Conservation (phyloP, 306 rosid species). For the Dicorynia guianensis region DNA sequence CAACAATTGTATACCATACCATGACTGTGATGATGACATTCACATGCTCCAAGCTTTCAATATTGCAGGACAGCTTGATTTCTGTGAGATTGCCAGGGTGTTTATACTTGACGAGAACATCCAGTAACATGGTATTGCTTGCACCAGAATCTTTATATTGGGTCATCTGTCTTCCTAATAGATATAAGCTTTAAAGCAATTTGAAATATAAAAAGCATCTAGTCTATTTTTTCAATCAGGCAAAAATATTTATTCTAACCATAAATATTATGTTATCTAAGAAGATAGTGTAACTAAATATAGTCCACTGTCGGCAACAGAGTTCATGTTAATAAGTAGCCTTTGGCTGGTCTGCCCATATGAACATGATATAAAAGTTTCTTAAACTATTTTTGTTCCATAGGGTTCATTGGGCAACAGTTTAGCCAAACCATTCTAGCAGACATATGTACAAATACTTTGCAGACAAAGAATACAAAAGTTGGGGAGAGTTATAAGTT, state of each 20-base stretch:
- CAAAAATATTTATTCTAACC: conserved; percentile 32
- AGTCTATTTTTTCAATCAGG: conserved; percentile 17
- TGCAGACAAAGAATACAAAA: conserved; percentile 24
- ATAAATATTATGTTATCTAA: conserved; percentile 34
- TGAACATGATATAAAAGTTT: conserved; percentile 49
- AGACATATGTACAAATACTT: conserved; percentile 17
- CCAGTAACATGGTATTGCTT: conserved; percentile 50
- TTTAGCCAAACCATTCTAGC: conserved; percentile 20
- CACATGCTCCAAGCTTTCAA: conserved; percentile 57
- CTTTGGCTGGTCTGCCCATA: conserved; percentile 52
- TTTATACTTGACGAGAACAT: conserved; percentile 50
- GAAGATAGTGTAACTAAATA: conserved; percentile 49
- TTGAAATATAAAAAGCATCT: conserved; percentile 26
- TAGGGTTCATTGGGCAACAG: conserved; percentile 10
- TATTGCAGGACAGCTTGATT: conserved; percentile 50
- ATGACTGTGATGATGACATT: conserved; percentile 64
- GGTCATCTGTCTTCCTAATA: conserved; percentile 54
- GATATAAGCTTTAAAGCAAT: conserved; percentile 40
- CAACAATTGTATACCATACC: conserved; percentile 52
- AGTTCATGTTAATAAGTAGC: conserved; percentile 42
- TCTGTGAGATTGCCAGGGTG: conserved; percentile 59
- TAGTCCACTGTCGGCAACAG: conserved; percentile 45
- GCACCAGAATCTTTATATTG: conserved; percentile 50
- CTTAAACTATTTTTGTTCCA: conserved; percentile 27
- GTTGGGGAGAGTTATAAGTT: conserved; percentile 8